phyloP scores from a whole-genome alignment of 1,139 yeast species.

The Nakaseomyces glabratus region DNA sequence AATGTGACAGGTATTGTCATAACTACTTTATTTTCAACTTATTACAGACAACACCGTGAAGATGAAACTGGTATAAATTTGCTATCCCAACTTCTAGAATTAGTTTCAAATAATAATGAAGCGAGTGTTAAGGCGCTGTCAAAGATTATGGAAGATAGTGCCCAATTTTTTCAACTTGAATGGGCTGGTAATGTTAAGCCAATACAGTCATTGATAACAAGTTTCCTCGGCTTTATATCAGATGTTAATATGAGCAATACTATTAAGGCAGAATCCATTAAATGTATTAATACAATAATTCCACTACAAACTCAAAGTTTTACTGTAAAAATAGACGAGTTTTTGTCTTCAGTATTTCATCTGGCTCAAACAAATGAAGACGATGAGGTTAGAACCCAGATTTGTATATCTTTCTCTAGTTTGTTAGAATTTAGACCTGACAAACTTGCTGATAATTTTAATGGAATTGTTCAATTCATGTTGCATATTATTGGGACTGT shows the following conservation, averaged over 20 bases:
- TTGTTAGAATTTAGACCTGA: conserved; percentile 75
- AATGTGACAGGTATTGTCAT: conserved; percentile 88
- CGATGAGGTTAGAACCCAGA: conserved; percentile 56
- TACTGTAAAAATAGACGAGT: conserved; percentile 55
- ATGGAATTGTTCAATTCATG: conserved; percentile 78
- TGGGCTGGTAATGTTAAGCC: conserved; percentile 50
- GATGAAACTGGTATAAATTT: conserved; percentile 53
- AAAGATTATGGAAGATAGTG: conserved; percentile 77
- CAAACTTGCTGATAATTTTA: conserved; percentile 67
- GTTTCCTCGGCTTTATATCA: conserved; percentile 46
- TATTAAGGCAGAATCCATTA: conserved; percentile 54
- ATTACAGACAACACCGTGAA: conserved; percentile 30
- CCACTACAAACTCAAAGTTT: conserved; percentile 60
- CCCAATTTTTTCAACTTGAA: conserved; percentile 41
- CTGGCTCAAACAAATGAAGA: conserved; percentile 50
- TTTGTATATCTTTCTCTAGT: conserved; percentile 70
- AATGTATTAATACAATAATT: conserved; percentile 71
- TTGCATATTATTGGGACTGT: conserved; percentile 59
- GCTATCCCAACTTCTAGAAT: conserved; percentile 54
- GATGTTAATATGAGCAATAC: conserved; percentile 36
- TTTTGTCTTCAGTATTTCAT: conserved; percentile 52
- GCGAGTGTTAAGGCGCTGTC: conserved; percentile 76
- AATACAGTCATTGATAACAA: conserved; percentile 55
- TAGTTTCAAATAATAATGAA: conserved; percentile 51
- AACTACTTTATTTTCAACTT: conserved; percentile 64